Evolutionary conservation across 2,329 filamentous ascomycete species (phyloP).

Genomic region (Neofusicoccum cordaticola): DNA sequence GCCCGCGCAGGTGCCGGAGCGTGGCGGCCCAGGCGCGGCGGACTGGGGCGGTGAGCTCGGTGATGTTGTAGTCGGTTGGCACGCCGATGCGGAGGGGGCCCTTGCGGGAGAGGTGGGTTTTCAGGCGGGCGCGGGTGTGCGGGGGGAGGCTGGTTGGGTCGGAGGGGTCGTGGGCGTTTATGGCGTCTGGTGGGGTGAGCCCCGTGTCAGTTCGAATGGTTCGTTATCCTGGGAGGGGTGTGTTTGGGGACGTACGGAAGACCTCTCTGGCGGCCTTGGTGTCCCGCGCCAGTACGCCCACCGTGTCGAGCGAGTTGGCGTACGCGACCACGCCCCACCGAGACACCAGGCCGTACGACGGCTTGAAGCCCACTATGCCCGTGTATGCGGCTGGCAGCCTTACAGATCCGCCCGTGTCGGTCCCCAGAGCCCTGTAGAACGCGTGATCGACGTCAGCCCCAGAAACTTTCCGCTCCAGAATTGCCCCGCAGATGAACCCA

Average conservation of each 20-base stretch:
- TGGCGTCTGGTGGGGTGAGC: slow-evolving; percentile 35
- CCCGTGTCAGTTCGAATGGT: too few species aligned
- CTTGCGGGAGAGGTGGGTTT: not conserved
- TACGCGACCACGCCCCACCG: slow-evolving; percentile 86
- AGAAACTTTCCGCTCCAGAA: too few species aligned
- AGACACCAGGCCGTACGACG: slow-evolving; percentile 83
- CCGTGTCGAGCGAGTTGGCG: slow-evolving; percentile 88
- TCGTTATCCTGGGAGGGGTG: too few species aligned
- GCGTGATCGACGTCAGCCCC: too few species aligned
- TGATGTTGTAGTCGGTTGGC: slow-evolving; percentile 80
- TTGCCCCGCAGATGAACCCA: not conserved
- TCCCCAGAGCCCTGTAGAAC: slow-evolving; percentile 67
- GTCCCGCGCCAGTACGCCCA: slow-evolving; percentile 67
- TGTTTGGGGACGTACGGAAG: slow-evolving; percentile 31
- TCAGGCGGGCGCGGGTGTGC: slow-evolving; percentile 51
- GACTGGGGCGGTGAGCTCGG: slow-evolving; percentile 70
- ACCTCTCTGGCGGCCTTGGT: slow-evolving; percentile 46
- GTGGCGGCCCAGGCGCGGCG: slow-evolving; percentile 66
- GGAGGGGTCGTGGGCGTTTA: slow-evolving; percentile 61
- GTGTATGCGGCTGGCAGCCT: slow-evolving; percentile 85
- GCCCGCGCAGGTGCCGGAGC: slow-evolving; percentile 56
- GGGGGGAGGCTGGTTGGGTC: slow-evolving; percentile 72
- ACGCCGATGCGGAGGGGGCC: slow-evolving; percentile 53
- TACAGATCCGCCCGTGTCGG: slow-evolving; percentile 89
- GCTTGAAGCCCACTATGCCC: slow-evolving; percentile 81